Base-by-base conservation (phyloP, 192 early-diverging fungal genomes). In the Backusella macrospora region DNA sequence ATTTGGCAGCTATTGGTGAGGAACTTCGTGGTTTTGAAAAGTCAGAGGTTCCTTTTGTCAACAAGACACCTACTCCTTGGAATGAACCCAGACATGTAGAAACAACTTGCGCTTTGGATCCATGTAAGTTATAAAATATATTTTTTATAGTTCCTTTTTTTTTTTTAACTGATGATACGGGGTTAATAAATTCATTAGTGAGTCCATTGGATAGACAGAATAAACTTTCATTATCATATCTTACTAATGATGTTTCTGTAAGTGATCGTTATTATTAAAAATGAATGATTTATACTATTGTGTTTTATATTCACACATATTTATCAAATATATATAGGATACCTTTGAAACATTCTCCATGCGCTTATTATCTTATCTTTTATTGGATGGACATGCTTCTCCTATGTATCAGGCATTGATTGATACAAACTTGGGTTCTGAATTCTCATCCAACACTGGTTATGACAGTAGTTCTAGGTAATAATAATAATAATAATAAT, bases 341-440 rank as follows among this genome's bases (percentile, higher is more conserved):
- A 84, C 88, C 2, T 92, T 93, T 77, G 92, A 94, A 75, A 90
- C 95, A 7, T 95, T 96, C 72, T 90, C 92, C 26, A 84, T 96
- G 77, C 84, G 88, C 45, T 78, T 98, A 43, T 85, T 98, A 37
- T 89, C 93, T 3, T 87, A 86, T 62, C 83, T 99, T 67, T 81
- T 99, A n/a, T 82, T 94, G 14, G 91, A 94, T 76, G 96, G 97
- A 7, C 85, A 95, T 49, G 88, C 95, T 13, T 90, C 95, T 21
- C 97, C 97, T 14, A 95, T 99, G 94, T 94, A 96, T 78, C 87
- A 96, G 76, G 93, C 93, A 39, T 83, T 99, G 70, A 97, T 99
- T 59, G 95, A 97, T 73, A 87, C 92, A 62, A 91, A 93, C 49
- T 80, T 99, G 8, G 97, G 94, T 40, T 87, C 93, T 0, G 97